Percentiles rank a stretch among this genome's conserved stretches.
These are phyloP conservation scores for Aspergillus candidus DNA, from an alignment of 2,329 filamentous ascomycete genomes.

Conservation along the genomic window DNA sequence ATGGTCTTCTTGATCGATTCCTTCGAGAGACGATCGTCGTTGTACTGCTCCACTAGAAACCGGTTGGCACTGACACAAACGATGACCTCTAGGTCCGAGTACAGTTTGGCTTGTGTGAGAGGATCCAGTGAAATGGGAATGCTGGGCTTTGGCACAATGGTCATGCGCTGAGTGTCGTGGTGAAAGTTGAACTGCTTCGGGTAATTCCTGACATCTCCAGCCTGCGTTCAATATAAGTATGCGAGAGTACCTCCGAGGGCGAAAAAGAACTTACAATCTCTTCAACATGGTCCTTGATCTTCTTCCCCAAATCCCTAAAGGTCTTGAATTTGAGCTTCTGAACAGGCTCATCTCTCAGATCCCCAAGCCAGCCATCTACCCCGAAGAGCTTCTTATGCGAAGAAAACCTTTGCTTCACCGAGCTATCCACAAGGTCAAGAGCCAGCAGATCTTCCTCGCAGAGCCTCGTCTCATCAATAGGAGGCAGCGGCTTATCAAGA, in stretches of 20 bases:
- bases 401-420: conserved; percentile 1
- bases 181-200: conserved; percentile 7
- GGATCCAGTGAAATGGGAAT: conserved; percentile 37
- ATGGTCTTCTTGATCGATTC: conserved; percentile 36
- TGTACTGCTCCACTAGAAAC: conserved; percentile 40
- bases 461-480: conserved; percentile 1
- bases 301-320: conserved; percentile 33
- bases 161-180: conserved; percentile 5
- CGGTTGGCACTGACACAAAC: conserved; percentile 40
- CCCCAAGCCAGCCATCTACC: conserved; percentile 36
- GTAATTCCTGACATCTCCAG: conserved; percentile 22
- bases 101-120: conserved; percentile 38
- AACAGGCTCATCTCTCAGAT: conserved; percentile 22
- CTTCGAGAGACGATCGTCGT: conserved; percentile 32
- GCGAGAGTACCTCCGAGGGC: background rate
- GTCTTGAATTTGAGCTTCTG: conserved; percentile 25
- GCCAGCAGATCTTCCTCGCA: background rate
- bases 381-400: conserved; percentile 41
- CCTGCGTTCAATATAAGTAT: conserved; percentile 12
- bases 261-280: conserved; percentile 26
- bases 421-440: conserved; percentile 3
- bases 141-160: conserved; percentile 18
- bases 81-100: conserved; percentile 43
- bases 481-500: background rate
- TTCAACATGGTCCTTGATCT: conserved; percentile 35